Evolutionary conservation across 768 basidiomycete genomes (phyloP).

Genomic region (Lactarius evosmus): DNA sequence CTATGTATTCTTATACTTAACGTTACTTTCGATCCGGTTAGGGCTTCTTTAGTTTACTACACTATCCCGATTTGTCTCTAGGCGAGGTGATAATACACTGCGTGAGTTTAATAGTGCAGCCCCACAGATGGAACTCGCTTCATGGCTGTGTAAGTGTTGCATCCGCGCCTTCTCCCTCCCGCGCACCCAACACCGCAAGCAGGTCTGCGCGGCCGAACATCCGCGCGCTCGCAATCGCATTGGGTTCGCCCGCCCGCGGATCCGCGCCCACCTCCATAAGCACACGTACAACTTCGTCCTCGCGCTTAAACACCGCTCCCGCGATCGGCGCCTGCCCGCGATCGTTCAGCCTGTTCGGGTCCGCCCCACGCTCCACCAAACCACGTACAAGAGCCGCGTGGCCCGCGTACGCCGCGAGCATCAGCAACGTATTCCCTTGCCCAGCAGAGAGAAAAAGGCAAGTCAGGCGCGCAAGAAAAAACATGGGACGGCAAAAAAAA

Average conservation of each 20-base stretch:
- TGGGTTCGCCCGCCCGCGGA: slow-evolving; percentile 62
- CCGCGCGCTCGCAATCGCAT: slow-evolving; percentile 62
- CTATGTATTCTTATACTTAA: not conserved
- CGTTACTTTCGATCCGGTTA: not conserved
- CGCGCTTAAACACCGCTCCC: slow-evolving; percentile 73
- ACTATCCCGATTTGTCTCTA: not conserved
- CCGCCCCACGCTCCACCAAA: slow-evolving; percentile 55
- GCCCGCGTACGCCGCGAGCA: slow-evolving; percentile 74
- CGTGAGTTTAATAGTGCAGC: not conserved
- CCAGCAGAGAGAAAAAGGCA: not conserved
- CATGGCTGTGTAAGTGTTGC: slow-evolving; percentile 32
- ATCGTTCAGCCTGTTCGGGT: slow-evolving; percentile 69
- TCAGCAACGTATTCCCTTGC: slow-evolving; percentile 74
- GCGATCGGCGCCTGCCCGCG: slow-evolving; percentile 69
- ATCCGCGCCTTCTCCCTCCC: slow-evolving; percentile 46
- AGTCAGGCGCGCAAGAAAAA: not conserved
- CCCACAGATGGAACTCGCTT: not conserved
- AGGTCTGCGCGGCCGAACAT: slow-evolving; percentile 63
- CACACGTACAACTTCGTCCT: slow-evolving; percentile 58
- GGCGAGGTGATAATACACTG: not conserved
- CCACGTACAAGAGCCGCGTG: slow-evolving; percentile 51
- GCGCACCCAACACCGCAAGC: slow-evolving; percentile 55
- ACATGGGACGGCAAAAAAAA: not conserved
- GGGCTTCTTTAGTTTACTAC: not conserved
- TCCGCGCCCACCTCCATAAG: slow-evolving; percentile 54